Percentiles rank a stretch among this genome's conserved stretches.
phyloP scores from a whole-genome alignment of 305 asterid species.

The Rubia peregrina region DNA sequence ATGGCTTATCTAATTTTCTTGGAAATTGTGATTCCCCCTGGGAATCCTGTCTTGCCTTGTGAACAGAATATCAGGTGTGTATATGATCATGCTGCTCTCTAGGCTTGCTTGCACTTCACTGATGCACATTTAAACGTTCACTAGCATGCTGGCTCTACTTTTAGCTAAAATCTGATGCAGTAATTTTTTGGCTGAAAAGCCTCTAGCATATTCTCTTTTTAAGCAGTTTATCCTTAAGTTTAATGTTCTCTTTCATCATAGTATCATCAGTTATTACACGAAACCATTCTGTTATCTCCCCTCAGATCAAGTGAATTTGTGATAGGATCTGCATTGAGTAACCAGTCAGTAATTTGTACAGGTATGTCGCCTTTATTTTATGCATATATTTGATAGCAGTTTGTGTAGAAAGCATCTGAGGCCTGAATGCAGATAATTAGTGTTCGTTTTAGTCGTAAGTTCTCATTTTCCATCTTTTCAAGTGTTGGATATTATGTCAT shows the following conservation, averaged over 20 bases:
- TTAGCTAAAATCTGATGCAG: neutral
- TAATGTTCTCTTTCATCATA: neutral
- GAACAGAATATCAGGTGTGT: neutral
- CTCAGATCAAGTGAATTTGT: neutral
- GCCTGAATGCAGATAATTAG: neutral
- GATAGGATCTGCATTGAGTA: neutral
- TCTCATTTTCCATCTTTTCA: neutral
- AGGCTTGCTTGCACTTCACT: neutral
- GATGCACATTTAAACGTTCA: neutral
- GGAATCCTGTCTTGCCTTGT: neutral
- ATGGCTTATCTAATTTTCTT: neutral
- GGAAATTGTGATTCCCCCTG: neutral
- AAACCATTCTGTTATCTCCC: neutral
- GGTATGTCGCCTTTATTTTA: neutral
- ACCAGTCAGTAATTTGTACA: neutral
- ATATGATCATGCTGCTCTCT: neutral
- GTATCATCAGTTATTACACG: no score
- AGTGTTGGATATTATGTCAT: neutral
- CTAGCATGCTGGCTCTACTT: neutral
- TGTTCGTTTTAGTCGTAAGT: neutral
- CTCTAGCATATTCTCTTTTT: neutral
- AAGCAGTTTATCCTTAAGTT: neutral
- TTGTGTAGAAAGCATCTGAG: neutral
- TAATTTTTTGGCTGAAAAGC: neutral
- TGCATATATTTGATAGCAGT: neutral